Percentiles rank a stretch among this genome's conserved stretches.
Conservation (phyloP, 257 asterid genomes). For the Verbena officinalis region DNA sequence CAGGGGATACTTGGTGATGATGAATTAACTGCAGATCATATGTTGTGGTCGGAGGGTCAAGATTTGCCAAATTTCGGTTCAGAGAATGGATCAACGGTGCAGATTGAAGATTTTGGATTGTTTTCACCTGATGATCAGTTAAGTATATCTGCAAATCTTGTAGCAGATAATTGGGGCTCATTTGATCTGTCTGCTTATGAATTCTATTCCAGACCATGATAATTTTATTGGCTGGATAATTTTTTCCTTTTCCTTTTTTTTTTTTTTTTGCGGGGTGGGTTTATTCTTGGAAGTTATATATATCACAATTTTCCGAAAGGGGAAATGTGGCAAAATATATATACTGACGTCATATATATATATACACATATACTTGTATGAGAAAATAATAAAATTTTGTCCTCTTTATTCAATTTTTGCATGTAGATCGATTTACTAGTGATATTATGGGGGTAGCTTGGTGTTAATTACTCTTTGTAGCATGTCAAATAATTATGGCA, state of each 20-base stretch:
- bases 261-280: conserved; percentile 5
- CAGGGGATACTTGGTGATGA: conserved; percentile 46
- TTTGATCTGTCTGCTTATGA: conserved; percentile 64
- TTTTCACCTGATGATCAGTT: conserved; percentile 47
- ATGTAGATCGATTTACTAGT: neutral
- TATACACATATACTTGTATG: conserved; percentile 26
- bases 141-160: conserved; percentile 37
- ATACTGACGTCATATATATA: conserved; percentile 24
- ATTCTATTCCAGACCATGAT: conserved; percentile 43
- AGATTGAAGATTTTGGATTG: conserved; percentile 59
- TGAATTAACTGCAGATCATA: conserved; percentile 34
- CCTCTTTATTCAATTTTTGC: conserved; percentile 14
- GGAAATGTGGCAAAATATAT: conserved; percentile 33
- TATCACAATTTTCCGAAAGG: conserved; percentile 34
- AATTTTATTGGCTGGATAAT: neutral
- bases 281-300: conserved; percentile 42
- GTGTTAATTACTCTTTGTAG: conserved; percentile 16
- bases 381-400: conserved; percentile 38
- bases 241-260: neutral
- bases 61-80: conserved; percentile 39
- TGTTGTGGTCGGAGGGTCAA: conserved; percentile 45
- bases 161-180: conserved; percentile 54
- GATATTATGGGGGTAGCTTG: conserved; percentile 8
- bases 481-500: conserved; percentile 39
- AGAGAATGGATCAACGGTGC: conserved; percentile 40